Base-by-base conservation (phyloP, 169 alveolate species). In the Hepatocystis sp. region DNA sequence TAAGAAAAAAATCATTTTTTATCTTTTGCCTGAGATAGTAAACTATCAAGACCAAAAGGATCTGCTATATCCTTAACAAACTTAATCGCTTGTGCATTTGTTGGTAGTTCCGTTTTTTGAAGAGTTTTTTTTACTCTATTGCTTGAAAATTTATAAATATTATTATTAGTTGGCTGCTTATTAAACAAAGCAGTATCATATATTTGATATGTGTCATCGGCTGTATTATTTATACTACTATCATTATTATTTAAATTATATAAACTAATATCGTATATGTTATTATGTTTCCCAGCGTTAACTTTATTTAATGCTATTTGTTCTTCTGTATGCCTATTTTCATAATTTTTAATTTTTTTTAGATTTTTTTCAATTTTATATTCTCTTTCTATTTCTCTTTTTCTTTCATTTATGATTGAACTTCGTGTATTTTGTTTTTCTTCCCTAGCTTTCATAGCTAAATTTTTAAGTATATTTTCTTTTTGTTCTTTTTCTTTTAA, bases 361-460 rank as follows among this genome's bases (percentile, higher is more conserved):
- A 93, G 92, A 53, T 93, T 92, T 10, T 78, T 90, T 61, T 92
- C 96, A 25, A 91, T 66, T 64, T 95, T 92, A 10, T 90, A 66
- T 34, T 94, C 95, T 46, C 96, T 88, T 66, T 86, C 95, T 13
- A 92, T 51, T 90, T 95, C 96, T 88, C 95, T 85, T 44, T 90
- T 93, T 63, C 95, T 85, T 84, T 65, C 88, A 91, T 91, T 30
- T 8, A 78, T 60, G 2, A 78, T 46, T 21, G 88, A 78, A 40
- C 51, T 61, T 19, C 61, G 67, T 13, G 78, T 63, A 27, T 28
- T 40, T 13, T 81, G 60, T 78, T 78, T 95, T 92, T 93, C 99
- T 85, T 85, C 95, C 85, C 98, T 86, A 17, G 97, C 97, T 86
- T 95, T 94, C 40, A 95, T 98, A 52, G 98, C 98, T 76, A 95